Evolutionary conservation across 805 yeast species (phyloP).

Genomic region (Wickerhamiella siamensis): DNA sequence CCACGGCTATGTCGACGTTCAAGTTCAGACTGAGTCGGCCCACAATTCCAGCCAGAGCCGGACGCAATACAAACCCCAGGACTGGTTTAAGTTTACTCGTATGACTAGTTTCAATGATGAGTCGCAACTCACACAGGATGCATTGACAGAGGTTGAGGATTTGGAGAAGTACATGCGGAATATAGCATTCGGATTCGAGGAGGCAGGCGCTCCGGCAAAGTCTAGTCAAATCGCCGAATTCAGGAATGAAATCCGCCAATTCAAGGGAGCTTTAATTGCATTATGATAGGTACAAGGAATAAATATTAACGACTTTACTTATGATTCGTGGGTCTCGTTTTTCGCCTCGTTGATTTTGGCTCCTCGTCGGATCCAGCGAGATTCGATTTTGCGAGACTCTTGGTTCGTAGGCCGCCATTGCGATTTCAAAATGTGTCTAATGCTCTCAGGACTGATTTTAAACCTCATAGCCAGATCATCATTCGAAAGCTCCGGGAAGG

Average conservation of each 20-base stretch:
- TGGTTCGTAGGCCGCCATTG: conserved; percentile 54
- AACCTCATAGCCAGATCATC: conserved; percentile 48
- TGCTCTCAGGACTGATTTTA: conserved; percentile 65
- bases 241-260: conserved; percentile 16
- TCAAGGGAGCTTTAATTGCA: conserved; percentile 17
- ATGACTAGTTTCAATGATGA: neutral
- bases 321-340: neutral
- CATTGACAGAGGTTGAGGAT: neutral
- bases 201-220: neutral
- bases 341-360: conserved; percentile 20
- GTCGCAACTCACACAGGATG: conserved; percentile 1
- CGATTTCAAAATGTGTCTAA: conserved; percentile 63
- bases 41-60: neutral
- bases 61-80: neutral
- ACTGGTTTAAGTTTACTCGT: neutral
- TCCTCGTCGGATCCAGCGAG: conserved; percentile 43
- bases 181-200: neutral
- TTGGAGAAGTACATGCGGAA: conserved; percentile 5
- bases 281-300: conserved; percentile 1
- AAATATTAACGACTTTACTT: neutral
- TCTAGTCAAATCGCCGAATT: conserved; percentile 6
- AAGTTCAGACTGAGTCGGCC: conserved; percentile 16
- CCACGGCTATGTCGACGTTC: conserved; percentile 18
- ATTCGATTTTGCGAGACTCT: conserved; percentile 33
- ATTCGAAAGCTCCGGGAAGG: conserved; percentile 45